Conservation (phyloP, 2,329 filamentous ascomycete genomes). For the Scedosporium aurantiacum region DNA sequence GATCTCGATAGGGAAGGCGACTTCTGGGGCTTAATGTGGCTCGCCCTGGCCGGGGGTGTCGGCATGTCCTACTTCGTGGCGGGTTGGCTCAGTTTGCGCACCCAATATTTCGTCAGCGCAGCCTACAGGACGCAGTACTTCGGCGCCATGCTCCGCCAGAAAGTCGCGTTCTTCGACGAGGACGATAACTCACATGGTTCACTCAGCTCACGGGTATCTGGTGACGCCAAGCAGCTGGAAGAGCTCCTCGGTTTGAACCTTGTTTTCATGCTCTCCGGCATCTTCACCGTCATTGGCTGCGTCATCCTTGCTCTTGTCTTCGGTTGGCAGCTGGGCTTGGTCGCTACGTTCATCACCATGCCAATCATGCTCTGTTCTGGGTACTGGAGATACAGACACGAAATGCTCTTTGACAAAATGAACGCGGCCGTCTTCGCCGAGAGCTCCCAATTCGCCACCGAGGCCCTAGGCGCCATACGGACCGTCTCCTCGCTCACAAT, state of each 20-base stretch:
- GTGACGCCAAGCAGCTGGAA: slow-evolving; percentile 49
- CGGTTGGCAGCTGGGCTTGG: slow-evolving; percentile 66
- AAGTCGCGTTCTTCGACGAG: slow-evolving; percentile 48
- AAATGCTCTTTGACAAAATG: slow-evolving; percentile 58
- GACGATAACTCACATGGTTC: slow-evolving; percentile 50
- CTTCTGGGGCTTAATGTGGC: slow-evolving; percentile 61
- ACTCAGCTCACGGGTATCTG: slow-evolving; percentile 42
- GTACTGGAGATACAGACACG: slow-evolving; percentile 43
- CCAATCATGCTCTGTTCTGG: slow-evolving; percentile 36
- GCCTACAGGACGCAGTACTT: slow-evolving; percentile 52
- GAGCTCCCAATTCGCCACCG: slow-evolving; percentile 64
- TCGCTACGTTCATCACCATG: slow-evolving; percentile 50
- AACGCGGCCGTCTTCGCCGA: slow-evolving; percentile 57
- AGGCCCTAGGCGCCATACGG: slow-evolving; percentile 62
- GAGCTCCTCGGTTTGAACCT: slow-evolving; percentile 54
- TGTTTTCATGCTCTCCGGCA: slow-evolving; percentile 44
- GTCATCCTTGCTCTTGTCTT: slow-evolving; percentile 58
- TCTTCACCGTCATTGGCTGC: slow-evolving; percentile 55
- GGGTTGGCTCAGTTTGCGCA: slow-evolving; percentile 29
- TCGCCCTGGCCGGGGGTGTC: slow-evolving; percentile 41
- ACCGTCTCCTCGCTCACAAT: slow-evolving; percentile 62
- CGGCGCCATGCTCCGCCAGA: slow-evolving; percentile 45
- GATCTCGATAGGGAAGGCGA: slow-evolving; percentile 16
- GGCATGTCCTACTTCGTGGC: slow-evolving; percentile 44
- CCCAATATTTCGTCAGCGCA: slow-evolving; percentile 38